Evolutionary conservation across 176 grass and related monocot species (phyloP), one percentile per base, ranked within the genome.

Genomic region (Dactylis glomerata): DNA sequence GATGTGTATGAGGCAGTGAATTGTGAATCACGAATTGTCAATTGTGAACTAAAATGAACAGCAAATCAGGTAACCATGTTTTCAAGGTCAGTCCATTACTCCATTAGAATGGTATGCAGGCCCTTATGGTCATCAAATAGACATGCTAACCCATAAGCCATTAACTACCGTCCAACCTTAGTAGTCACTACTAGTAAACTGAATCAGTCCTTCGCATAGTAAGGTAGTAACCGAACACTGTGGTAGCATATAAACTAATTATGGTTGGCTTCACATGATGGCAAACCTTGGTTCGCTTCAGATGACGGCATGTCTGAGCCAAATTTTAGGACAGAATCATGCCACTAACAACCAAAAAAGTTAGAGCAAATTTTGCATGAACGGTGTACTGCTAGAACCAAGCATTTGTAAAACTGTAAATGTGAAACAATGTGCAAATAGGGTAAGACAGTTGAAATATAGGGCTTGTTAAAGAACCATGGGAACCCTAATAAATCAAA

Each of bases 331-430:
- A 32, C 30, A 78, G 5, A 83, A n/a, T 52, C 42, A 75, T 46
- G 62, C 20, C 69, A 74, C 32, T 33, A 83, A 83, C 51, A 68
- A 24, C 8, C 8, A 26, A 73, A 6, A 61, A 59, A 58, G 34
- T n/a, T n/a, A 27, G 2, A 38, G 75, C 50, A 66, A 73, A 80
- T 71, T 79, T 73, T 55, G 57, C 68, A 44, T 59, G 50, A 36
- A 75, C 20, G 36, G 33, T 58, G 45, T 34, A 14, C 23, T 11
- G 6, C 26, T 79, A 23, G 55, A 78, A 13, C 40, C 50, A 31
- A 17, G 50, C 73, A 81, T 27, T n/a, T n/a, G 51, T 17, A 37
- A n/a, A n/a, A n/a, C n/a, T n/a, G n/a, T 62, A 64, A 78, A 73
- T 71, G 52, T 19, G 56, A 52, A 72, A 78, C 17, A 62, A n/a